Percentiles rank a stretch among this genome's conserved stretches.
These are phyloP conservation scores for Colletotrichum orbiculare DNA, from an alignment of 2,329 filamentous ascomycete genomes.

Conservation along the genomic window DNA sequence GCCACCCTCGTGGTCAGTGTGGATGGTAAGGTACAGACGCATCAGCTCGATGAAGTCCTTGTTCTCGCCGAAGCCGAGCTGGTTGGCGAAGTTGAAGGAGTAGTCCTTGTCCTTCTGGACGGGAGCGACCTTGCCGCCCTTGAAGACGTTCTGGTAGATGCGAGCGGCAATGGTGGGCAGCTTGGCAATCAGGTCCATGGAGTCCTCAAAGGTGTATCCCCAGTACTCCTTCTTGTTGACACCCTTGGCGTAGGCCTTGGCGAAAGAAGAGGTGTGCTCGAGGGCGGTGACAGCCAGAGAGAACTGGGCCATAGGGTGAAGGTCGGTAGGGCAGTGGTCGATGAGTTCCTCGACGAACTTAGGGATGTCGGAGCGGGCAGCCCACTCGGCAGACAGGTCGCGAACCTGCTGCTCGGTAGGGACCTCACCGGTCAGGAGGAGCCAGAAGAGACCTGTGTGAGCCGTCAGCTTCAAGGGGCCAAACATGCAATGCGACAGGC, in stretches of 20 bases:
- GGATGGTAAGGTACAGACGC: conserved; percentile 99
- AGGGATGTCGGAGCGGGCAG: conserved; percentile 94
- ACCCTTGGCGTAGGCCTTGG: conserved; percentile 98
- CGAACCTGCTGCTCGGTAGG: conserved; percentile 98
- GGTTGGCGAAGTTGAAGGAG: conserved; percentile 99
- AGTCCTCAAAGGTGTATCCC: conserved; percentile 99
- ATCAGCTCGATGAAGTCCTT: conserved; percentile 97
- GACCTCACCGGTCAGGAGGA: conserved; percentile 97
- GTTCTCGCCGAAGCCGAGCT: conserved; percentile 96
- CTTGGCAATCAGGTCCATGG: conserved; percentile 99
- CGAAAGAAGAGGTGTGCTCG: conserved; percentile 97
- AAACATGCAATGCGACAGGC: not conserved
- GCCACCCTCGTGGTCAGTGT: conserved; percentile 99
- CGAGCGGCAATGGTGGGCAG: conserved; percentile 96
- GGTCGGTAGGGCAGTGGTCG: conserved; percentile 98
- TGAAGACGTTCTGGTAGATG: conserved; percentile 99
- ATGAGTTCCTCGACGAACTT: conserved; percentile 99
- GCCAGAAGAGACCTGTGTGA: conserved; percentile 91
- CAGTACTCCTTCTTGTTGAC: conserved; percentile 99
- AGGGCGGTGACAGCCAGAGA: conserved; percentile 97
- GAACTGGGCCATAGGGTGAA: conserved; percentile 99
- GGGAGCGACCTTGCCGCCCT: conserved; percentile 96
- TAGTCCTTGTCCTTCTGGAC: conserved; percentile 99
- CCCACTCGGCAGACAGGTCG: conserved; percentile 98
- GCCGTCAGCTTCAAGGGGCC: not conserved